Conservation (phyloP, 2,329 filamentous ascomycete species). For the Diplodia mutila region DNA sequence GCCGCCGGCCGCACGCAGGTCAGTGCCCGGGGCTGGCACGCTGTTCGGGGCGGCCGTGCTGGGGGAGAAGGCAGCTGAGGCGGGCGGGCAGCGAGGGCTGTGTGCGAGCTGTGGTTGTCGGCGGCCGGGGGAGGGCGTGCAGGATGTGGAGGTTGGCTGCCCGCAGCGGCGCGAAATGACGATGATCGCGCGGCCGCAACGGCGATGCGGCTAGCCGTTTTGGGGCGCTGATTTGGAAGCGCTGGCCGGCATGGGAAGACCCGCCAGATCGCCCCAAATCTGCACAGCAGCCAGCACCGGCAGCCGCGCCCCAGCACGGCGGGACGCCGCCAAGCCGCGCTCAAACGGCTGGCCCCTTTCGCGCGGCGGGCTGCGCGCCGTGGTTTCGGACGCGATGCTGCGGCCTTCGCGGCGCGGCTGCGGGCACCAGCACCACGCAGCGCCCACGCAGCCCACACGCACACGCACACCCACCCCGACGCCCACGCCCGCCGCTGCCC, state of each 20-base stretch:
- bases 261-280: slow-evolving; percentile 22
- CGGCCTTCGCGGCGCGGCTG: background rate
- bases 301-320: slow-evolving; percentile 15
- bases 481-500: background rate
- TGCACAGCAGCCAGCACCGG: slow-evolving; percentile 23
- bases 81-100: background rate
- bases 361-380: slow-evolving; percentile 15
- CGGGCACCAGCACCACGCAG: background rate
- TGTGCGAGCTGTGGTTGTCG: slow-evolving; percentile 24
- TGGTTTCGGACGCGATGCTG: slow-evolving; percentile 23
- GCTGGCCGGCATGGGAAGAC: slow-evolving; percentile 21
- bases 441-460: background rate
- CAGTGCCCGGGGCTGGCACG: background rate
- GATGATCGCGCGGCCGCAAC: slow-evolving; percentile 13
- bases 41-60: slow-evolving; percentile 1
- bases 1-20: slow-evolving; percentile 19
- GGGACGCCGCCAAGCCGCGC: slow-evolving; percentile 20
- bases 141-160: background rate
- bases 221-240: slow-evolving; percentile 17
- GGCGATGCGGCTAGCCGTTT: slow-evolving; percentile 14
- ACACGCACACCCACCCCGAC: background rate
- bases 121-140: background rate
- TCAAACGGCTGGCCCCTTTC: slow-evolving; percentile 22
- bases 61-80: background rate
- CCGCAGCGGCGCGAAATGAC: slow-evolving; percentile 19